Base-by-base conservation (phyloP, 1,284 basidiomycete species). In the Stygiomarasmius scandens region DNA sequence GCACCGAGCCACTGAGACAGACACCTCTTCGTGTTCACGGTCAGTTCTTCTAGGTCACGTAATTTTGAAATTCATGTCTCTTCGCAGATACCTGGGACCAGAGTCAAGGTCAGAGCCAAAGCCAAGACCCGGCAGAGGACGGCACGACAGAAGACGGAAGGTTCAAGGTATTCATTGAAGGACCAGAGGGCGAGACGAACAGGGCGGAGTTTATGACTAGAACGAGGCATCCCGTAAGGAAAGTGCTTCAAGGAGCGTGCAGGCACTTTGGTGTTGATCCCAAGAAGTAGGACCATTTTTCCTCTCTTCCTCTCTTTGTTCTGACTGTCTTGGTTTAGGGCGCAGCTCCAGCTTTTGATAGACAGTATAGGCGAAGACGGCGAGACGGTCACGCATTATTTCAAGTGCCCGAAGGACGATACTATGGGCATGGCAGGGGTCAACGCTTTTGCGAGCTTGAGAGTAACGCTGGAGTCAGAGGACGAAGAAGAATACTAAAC, bases 131-230 rank as follows among this genome's bases (percentile, higher is more conserved):
- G 11, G 48, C 11, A 5, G 48, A 32, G 27, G 16, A 49, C 27
- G 47, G 29, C 23, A 19, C 14, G 12, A 32, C 32, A 25, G 20
- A 16, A 6, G 55, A 57, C 19, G 41, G 43, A 25, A 45, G 44
- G 2, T 52, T 57, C 45, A 52, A 48, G 25, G 43, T 57, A 5
- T 46, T n/a, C 22, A 57, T 57, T 22, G 44, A 29, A n/a, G 55
- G 55, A 36, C 55, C 50, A 14, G 34, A 32, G 25, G 20, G 27
- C 5, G 25, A 29, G 10, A 22, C 43, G 22, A 12, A 41, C 38
- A 52, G 27, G 23, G 55, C 50, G 12, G 55, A 57, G 34, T 57
- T 57, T 9, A 57, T 57, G 55, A 57, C 45, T 16, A 34, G 50
- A 16, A 38, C 25, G 29, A 57, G 36, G 16, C 55, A 57, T 29